Conservation (phyloP, 345 rosid genomes). For the Rhodomyrtus tomentosa region DNA sequence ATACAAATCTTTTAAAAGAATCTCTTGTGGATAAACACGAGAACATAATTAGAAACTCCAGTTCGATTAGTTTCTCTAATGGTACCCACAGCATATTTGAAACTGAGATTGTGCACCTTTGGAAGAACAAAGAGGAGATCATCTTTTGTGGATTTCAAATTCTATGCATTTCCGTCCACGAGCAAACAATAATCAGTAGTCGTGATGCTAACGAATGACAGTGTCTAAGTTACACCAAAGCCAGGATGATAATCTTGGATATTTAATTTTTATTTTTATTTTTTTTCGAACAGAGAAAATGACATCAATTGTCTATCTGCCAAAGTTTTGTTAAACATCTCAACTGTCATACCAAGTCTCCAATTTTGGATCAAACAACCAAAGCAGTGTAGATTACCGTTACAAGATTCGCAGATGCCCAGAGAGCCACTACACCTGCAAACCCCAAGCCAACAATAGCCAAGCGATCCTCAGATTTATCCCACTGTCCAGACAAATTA, state of each 20-base stretch:
- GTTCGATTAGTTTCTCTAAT: not conserved
- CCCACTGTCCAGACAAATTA: conserved; percentile 44
- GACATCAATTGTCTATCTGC: not conserved
- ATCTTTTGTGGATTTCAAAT: not conserved
- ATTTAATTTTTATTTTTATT: not conserved
- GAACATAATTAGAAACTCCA: not conserved
- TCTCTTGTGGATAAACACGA: not conserved
- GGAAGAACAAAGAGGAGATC: not conserved
- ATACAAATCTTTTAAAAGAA: not conserved
- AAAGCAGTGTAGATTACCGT: conserved; percentile 23
- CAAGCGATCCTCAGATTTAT: conserved; percentile 63
- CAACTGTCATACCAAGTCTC: not conserved
- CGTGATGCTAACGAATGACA: not conserved
- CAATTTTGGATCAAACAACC: not conserved
- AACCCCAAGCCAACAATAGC: conserved; percentile 73
- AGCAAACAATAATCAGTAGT: not conserved
- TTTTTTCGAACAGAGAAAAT: not conserved
- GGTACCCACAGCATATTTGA: not conserved
- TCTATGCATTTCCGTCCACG: not conserved
- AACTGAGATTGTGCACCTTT: not conserved
- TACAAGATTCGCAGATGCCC: conserved; percentile 67
- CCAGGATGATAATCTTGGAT: not conserved
- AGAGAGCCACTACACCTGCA: conserved; percentile 52
- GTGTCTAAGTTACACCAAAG: not conserved
- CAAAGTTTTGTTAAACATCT: not conserved